Percentiles rank a stretch among this genome's conserved stretches.
These are phyloP conservation scores for Nicotiana rustica DNA, from an alignment of 305 asterid genomes.

Conservation along the genomic window DNA sequence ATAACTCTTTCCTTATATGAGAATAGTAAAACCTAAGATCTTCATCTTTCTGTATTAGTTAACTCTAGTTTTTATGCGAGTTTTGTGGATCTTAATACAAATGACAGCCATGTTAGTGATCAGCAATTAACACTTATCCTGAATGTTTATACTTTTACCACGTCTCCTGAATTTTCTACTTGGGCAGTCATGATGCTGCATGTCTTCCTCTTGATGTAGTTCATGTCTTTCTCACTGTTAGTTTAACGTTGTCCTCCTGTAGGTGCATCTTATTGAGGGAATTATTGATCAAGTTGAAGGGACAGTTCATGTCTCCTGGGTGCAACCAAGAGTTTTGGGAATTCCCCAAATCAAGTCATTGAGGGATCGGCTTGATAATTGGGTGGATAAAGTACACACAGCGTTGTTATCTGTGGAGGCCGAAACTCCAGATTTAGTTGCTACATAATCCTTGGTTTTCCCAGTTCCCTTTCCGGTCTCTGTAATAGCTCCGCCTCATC, in stretches of 20 bases:
- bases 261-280: slow-evolving; percentile 86
- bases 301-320: slow-evolving; percentile 78
- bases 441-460: slow-evolving; percentile 49
- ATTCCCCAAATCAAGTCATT: slow-evolving; percentile 70
- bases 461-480: background rate
- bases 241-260: slow-evolving; percentile 33
- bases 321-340: slow-evolving; percentile 81
- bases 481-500: background rate
- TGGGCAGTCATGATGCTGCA: background rate
- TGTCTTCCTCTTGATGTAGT: background rate
- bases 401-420: slow-evolving; percentile 82
- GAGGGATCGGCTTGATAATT: slow-evolving; percentile 69
- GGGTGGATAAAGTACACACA: slow-evolving; percentile 81
- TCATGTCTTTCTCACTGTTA: background rate
- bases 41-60: background rate
- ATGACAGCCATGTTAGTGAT: background rate
- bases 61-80: background rate
- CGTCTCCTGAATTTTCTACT: background rate
- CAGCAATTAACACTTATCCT: background rate
- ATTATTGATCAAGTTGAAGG: slow-evolving; percentile 80
- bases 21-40: background rate
- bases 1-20: background rate
- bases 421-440: slow-evolving; percentile 81
- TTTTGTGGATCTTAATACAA: background rate
- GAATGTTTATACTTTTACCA: background rate